Percentiles rank a stretch among this genome's conserved stretches.
These are phyloP conservation scores for Botrytis tulipae DNA, from an alignment of 2,329 filamentous ascomycete species.

Conservation along the genomic window DNA sequence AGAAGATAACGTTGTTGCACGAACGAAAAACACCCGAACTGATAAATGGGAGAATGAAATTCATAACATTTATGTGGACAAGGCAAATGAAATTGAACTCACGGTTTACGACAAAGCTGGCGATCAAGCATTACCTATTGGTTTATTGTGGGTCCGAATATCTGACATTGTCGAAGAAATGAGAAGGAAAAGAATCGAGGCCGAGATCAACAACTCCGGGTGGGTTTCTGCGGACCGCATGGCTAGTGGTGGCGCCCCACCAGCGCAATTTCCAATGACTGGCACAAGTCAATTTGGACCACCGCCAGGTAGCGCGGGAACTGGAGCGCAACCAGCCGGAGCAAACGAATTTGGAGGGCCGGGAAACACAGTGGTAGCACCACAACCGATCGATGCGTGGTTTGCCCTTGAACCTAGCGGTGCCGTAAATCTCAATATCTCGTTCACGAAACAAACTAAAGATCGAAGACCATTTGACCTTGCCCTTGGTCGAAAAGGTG, in stretches of 20 bases:
- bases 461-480: slow-evolving; percentile 81
- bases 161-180: slow-evolving; percentile 98
- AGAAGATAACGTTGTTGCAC: slow-evolving; percentile 86
- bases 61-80: slow-evolving; percentile 92
- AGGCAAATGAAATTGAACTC: slow-evolving; percentile 96
- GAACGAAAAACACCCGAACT: slow-evolving; percentile 79
- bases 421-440: slow-evolving; percentile 85
- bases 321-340: slow-evolving; percentile 22
- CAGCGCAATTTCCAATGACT: slow-evolving; percentile 59
- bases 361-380: slow-evolving; percentile 41
- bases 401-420: slow-evolving; percentile 95
- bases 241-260: slow-evolving; percentile 57
- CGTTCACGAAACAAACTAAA: slow-evolving; percentile 87
- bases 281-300: slow-evolving; percentile 46
- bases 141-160: slow-evolving; percentile 92
- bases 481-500: slow-evolving; percentile 90
- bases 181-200: slow-evolving; percentile 93
- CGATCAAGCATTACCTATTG: slow-evolving; percentile 89
- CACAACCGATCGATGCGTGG: slow-evolving; percentile 80
- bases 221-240: slow-evolving; percentile 98
- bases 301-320: slow-evolving; percentile 44
- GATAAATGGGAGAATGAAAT: slow-evolving; percentile 91
- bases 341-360: slow-evolving; percentile 32
- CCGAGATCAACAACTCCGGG: slow-evolving; percentile 88
- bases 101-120: slow-evolving; percentile 95